phyloP scores from a whole-genome alignment of 1,284 basidiomycete genomes.

The Trichosporon sp. region DNA sequence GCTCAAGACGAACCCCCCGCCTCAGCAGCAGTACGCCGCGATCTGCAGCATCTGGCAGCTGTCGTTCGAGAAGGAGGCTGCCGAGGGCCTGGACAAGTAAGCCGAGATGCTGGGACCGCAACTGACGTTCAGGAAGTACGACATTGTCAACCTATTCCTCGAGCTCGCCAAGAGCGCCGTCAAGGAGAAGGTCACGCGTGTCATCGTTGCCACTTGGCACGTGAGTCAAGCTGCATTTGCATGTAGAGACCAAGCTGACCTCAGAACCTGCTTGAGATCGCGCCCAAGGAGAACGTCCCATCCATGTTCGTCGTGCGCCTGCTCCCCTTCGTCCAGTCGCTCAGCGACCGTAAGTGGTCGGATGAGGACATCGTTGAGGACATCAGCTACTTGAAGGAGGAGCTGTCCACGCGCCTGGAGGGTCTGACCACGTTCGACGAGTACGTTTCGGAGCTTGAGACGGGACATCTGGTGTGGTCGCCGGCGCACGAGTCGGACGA shows the following conservation, averaged over 20 bases:
- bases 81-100: conserved; percentile 78
- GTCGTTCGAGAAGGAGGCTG: conserved; percentile 82
- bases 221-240: conserved; percentile 57
- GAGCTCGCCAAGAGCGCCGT: conserved; percentile 84
- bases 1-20: conserved; percentile 66
- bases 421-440: conserved; percentile 88
- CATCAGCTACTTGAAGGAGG: conserved; percentile 78
- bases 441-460: conserved; percentile 85
- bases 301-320: conserved; percentile 88
- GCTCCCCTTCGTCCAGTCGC: conserved; percentile 81
- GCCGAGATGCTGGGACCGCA: conserved; percentile 18
- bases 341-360: conserved; percentile 83
- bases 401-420: conserved; percentile 78
- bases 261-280: conserved; percentile 75
- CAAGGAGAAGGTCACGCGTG: conserved; percentile 96
- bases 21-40: conserved; percentile 96
- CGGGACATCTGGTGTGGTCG: conserved; percentile 90
- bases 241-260: background rate
- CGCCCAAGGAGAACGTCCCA: conserved; percentile 71
- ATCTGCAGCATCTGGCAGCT: conserved; percentile 92
- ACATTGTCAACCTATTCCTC: conserved; percentile 83
- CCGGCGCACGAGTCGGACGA: conserved; percentile 94
- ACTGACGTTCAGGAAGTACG: conserved; percentile 70
- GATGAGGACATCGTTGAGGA: conserved; percentile 95
- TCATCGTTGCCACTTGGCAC: conserved; percentile 89